Evolutionary conservation across 2,329 filamentous ascomycete species (phyloP), one percentile per base, ranked within the genome.

Genomic region (Hymenoscyphus infarciens): DNA sequence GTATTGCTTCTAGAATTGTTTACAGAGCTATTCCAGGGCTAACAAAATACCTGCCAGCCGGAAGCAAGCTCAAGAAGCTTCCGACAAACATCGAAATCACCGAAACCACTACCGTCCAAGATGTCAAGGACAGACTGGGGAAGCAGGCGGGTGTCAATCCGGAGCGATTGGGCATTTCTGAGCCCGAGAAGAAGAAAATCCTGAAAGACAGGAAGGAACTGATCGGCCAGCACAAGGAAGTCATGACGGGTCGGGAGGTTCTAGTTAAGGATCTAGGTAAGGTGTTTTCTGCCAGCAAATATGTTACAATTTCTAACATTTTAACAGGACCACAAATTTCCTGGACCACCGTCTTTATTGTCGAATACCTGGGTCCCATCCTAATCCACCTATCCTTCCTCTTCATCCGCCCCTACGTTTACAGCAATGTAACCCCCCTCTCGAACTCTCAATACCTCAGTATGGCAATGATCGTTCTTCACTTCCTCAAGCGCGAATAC

Each of bases 401-500:
- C 76, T 77, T 83, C 69, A 80, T 90, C 61, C 90, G 92, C 57
- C 86, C 89, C 27, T 87, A 89, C 75, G 80, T 92, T 71, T 92
- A 92, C 78, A 74, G 74, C 67, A 73, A 79, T 70, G 74, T 76
- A 71, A 72, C 79, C 74, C 73, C 82, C 71, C 72, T 95, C 82
- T 79, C 83, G 74, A 74, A 79, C 80, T 81, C 84, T 2, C 95
- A 99, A 77, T 85, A 83, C 70, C 81, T 97, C 59, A 83, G 88
- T 58, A 89, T 92, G 74, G 78, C 79, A 64, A 85, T 97, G 75
- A 85, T 97, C 71, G 79, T 87, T 62, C 77, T 89, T 13, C 95
- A 99, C 81, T 99, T 97, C 77, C 69, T 91, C 75, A 99, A 99
- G 84, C 92, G 95, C 74, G 95, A 99, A 80, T 83, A 91, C 68